phyloP scores from a whole-genome alignment of 2,329 filamentous ascomycete species.

The Sclerotinia trifoliorum region DNA sequence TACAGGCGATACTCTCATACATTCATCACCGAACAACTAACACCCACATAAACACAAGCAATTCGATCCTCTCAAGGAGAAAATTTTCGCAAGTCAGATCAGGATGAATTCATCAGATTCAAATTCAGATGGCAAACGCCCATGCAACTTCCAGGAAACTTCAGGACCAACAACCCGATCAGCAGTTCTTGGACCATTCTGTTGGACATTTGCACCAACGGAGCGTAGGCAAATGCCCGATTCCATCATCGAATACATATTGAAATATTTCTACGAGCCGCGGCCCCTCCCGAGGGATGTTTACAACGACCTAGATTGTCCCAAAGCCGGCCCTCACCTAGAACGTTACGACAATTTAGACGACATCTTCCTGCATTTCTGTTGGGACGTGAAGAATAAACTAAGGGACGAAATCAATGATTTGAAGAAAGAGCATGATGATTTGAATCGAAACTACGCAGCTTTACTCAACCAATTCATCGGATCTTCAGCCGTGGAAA shows the following conservation, averaged over 20 bases:
- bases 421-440: neutral
- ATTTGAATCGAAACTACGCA: neutral
- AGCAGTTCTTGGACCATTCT: neutral
- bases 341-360: neutral
- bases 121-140: too few relatives aligned
- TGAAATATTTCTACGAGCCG: too few relatives aligned
- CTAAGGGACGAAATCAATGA: rapidly evolving
- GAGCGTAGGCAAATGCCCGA: too few relatives aligned
- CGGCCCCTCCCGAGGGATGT: too few relatives aligned
- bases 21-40: too few relatives aligned
- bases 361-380: rapidly evolving
- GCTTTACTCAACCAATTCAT: neutral
- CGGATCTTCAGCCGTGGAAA: neutral
- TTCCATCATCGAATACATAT: neutral
- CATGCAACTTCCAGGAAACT: neutral
- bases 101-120: neutral
- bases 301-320: neutral
- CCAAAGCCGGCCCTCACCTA: neutral
- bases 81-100: neutral
- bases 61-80: neutral
- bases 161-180: neutral
- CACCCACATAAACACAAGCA: neutral
- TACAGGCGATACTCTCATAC: neutral
- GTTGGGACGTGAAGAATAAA: neutral
- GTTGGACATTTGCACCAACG: neutral